phyloP scores from a whole-genome alignment of 176 grass and related monocot genomes.

The Bothriochloa decipiens region DNA sequence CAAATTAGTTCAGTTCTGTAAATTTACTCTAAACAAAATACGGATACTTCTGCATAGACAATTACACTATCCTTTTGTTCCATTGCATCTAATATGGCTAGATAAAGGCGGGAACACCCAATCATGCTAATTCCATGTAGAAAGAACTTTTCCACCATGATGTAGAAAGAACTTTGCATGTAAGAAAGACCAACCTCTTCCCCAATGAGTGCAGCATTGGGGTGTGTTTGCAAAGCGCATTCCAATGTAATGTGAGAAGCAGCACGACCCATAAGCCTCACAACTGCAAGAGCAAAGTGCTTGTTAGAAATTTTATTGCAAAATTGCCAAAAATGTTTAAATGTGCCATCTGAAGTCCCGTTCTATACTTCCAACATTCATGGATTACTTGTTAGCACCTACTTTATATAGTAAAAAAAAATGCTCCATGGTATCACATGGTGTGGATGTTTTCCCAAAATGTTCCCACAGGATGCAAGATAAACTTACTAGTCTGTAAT shows the following conservation, averaged over 20 bases:
- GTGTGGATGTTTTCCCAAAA: neutral
- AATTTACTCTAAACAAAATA: neutral
- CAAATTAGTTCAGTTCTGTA: neutral
- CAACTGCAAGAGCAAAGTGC: conserved; percentile 61
- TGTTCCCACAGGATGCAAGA: neutral
- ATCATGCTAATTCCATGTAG: conserved; percentile 27
- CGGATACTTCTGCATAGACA: neutral
- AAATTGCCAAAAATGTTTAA: neutral
- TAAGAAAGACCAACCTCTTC: conserved; percentile 72
- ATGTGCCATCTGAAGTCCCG: neutral
- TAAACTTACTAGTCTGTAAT: conserved; percentile 15
- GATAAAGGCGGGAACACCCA: neutral
- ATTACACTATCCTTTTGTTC: neutral
- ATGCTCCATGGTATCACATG: neutral
- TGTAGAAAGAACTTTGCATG: conserved; percentile 11
- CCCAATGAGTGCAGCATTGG: conserved; percentile 92
- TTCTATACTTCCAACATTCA: neutral
- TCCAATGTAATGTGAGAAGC: conserved; percentile 99
- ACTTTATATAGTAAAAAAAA: neutral
- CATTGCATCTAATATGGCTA: conserved; percentile 19
- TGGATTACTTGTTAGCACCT: neutral
- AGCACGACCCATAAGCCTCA: conserved; percentile 99
- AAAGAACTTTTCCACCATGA: conserved; percentile 30
- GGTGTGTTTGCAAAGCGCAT: conserved; percentile 95
- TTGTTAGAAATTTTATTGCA: neutral